These are phyloP conservation scores for Westerdykella sp. DNA, from an alignment of 2,329 filamentous ascomycete genomes.

Conservation along the genomic window DNA sequence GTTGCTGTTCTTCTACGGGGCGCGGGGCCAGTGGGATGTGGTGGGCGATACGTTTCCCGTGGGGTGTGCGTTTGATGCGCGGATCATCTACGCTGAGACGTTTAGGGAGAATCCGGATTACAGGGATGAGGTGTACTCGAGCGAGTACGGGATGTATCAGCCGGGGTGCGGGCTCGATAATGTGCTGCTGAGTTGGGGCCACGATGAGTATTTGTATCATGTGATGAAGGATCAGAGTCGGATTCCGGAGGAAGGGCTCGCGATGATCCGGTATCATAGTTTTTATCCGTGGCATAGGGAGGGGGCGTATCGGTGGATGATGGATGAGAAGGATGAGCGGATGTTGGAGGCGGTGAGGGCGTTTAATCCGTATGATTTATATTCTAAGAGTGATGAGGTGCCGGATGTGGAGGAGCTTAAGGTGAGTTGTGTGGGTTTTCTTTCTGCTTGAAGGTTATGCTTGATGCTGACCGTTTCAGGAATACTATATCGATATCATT, in stretches of 20 bases:
- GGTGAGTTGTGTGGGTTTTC: no score
- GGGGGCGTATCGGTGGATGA: slow-evolving; percentile 73
- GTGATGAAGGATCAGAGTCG: no score
- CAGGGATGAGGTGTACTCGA: slow-evolving; percentile 64
- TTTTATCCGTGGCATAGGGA: slow-evolving; percentile 90
- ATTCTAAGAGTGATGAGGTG: no score
- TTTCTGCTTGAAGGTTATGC: no score
- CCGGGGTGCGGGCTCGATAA: no score
- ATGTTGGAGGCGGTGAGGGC: slow-evolving; percentile 77
- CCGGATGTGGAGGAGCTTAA: no score
- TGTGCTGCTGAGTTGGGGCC: no score
- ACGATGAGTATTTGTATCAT: no score
- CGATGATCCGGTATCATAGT: slow-evolving; percentile 35
- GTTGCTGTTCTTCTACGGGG: slow-evolving; percentile 72
- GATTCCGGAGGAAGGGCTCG: no score
- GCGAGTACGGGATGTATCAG: slow-evolving; percentile 49
- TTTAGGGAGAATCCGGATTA: slow-evolving; percentile 73
- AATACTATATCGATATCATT: no score
- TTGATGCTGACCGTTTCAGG: no score
- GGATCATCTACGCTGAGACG: slow-evolving; percentile 74
- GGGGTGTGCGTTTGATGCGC: slow-evolving; percentile 66
- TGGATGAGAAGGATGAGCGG: slow-evolving; percentile 72
- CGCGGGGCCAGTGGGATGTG: slow-evolving; percentile 88
- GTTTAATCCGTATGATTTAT: slow-evolving; percentile 68
- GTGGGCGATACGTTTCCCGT: slow-evolving; percentile 82